phyloP scores from a whole-genome alignment of 805 yeast genomes.

The Metschnikowia cubensis region DNA sequence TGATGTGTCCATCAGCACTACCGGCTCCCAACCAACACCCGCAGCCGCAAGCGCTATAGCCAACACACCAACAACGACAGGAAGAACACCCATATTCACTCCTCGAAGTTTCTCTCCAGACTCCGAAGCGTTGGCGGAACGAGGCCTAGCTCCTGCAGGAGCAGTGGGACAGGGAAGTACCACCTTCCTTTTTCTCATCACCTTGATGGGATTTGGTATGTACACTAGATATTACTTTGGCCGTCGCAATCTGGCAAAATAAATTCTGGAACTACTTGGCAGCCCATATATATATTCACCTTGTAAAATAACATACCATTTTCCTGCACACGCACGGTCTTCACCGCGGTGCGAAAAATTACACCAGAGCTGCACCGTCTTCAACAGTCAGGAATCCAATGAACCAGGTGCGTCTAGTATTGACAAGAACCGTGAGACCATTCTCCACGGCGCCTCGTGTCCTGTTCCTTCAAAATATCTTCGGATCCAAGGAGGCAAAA shows the following conservation, averaged over 20 bases:
- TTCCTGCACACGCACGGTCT: slow-evolving; percentile 1
- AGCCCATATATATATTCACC: not conserved
- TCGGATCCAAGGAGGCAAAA: slow-evolving; percentile 30
- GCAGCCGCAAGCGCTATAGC: slow-evolving; percentile 4
- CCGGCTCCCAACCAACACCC: slow-evolving; percentile 8
- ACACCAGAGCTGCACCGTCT: not conserved
- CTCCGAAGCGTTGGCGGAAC: not conserved
- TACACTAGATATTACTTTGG: not conserved
- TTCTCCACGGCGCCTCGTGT: slow-evolving; percentile 15
- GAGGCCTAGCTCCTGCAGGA: not conserved
- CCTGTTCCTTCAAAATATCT: slow-evolving; percentile 30
- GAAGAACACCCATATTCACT: not conserved
- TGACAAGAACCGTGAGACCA: not conserved
- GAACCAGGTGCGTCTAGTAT: slow-evolving; percentile 4
- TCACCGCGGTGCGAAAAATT: slow-evolving; percentile 5
- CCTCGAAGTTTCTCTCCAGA: not conserved
- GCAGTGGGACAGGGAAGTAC: not conserved
- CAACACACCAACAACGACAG: slow-evolving; percentile 5
- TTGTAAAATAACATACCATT: not conserved
- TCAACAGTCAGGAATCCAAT: not conserved
- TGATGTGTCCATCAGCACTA: slow-evolving; percentile 24
- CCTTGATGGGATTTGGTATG: not conserved
- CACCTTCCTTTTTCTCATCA: not conserved
- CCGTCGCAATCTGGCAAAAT: not conserved
- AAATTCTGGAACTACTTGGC: not conserved